phyloP scores from a whole-genome alignment of 345 rosid species.

The Gossypium longicalyx region DNA sequence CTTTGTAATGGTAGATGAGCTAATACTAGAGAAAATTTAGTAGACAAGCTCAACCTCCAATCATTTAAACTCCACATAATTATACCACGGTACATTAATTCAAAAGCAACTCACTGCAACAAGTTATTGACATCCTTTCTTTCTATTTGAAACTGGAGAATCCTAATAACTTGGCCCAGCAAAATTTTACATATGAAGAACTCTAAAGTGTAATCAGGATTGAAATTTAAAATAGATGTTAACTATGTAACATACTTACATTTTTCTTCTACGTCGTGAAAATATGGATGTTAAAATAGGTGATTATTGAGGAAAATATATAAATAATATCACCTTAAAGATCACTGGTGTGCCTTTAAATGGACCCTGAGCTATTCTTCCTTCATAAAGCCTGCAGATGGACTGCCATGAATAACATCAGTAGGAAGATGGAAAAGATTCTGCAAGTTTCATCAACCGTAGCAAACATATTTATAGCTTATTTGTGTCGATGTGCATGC shows the following conservation, averaged over 20 bases:
- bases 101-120: not conserved
- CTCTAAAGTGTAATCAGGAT: not conserved
- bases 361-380: conserved; percentile 76
- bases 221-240: not conserved
- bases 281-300: not conserved
- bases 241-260: not conserved
- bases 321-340: conserved; percentile 53
- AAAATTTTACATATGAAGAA: not conserved
- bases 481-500: not conserved
- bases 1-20: not conserved
- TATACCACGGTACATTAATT: not conserved
- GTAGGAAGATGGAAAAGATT: conserved; percentile 17
- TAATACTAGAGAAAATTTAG: not conserved
- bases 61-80: not conserved
- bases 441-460: not conserved
- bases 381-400: conserved; percentile 87
- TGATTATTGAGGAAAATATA: conserved; percentile 10
- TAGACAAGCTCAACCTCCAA: not conserved
- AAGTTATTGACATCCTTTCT: too few relatives aligned
- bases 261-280: not conserved
- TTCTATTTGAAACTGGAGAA: not conserved
- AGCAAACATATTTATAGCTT: not conserved
- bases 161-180: not conserved
- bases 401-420: conserved; percentile 45
- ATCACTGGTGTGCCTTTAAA: conserved; percentile 58